These are phyloP conservation scores for Meredithiella fracta DNA, from an alignment of 2,329 filamentous ascomycete genomes.

Conservation along the genomic window DNA sequence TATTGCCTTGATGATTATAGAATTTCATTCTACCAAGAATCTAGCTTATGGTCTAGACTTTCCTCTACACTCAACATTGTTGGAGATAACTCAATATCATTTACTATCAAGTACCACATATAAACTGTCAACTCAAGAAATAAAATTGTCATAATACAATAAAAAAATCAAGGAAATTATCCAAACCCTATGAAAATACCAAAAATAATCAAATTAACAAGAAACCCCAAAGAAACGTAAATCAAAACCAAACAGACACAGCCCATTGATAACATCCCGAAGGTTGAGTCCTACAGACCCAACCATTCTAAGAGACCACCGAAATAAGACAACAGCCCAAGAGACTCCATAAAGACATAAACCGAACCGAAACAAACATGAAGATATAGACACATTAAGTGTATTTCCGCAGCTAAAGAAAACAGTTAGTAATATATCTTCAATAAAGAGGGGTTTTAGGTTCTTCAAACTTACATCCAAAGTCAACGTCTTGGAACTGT, in stretches of 20 bases:
- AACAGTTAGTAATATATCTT: constrained; percentile 6
- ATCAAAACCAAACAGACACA: not conserved
- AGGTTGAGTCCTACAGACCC: not conserved
- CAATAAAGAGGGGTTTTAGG: too few relatives aligned
- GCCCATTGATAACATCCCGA: not conserved
- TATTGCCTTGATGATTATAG: too few relatives aligned
- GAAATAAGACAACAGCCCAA: not conserved
- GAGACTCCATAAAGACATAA: not conserved
- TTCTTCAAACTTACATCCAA: constrained; percentile 95
- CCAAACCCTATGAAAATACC: not conserved
- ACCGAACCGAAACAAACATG: not conserved
- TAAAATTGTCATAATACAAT: not conserved
- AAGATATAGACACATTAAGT: constrained; percentile 3
- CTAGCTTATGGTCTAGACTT: too few relatives aligned
- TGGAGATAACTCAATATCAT: not conserved
- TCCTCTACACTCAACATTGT: too few relatives aligned
- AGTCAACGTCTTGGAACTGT: constrained; percentile 80
- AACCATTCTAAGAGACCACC: not conserved
- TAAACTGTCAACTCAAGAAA: constrained; percentile 36
- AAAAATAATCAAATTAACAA: constrained; percentile 3
- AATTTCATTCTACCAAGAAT: too few relatives aligned
- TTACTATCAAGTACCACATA: not conserved
- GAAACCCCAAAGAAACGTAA: not conserved
- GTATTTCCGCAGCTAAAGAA: constrained; percentile 12
- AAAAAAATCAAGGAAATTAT: not conserved